Base-by-base conservation (phyloP, 2,329 filamentous ascomycete species). In the Colletotrichum falcatum region DNA sequence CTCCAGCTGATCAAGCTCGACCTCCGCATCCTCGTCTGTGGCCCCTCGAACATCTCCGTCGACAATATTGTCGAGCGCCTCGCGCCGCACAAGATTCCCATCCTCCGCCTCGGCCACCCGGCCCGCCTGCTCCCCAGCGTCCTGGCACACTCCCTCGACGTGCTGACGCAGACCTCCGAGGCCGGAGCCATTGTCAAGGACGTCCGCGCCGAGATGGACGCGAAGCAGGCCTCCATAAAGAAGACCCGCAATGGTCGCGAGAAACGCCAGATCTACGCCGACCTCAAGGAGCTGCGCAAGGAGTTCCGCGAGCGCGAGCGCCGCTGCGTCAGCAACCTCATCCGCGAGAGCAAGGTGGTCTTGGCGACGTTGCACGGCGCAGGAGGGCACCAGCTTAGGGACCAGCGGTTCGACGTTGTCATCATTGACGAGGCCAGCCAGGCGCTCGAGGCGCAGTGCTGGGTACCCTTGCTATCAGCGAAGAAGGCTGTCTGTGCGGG, bases 11-110 rank as follows among this genome's bases (percentile, higher is more conserved):
- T 97, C 65, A 91, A 91, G 77, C 88, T 89, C 30, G 88, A 90
- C 42, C 87, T 91, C 64, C 89, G 94, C 1, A 85, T 98, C 14
- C 86, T 98, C 1, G 95, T 98, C n/a, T 98, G 96, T 76, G 96
- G 95, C 0, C 96, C 96, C 0, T 97, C 94, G 37, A 99, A 99
- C 79, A 95, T 99, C 75, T 96, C 94, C 0, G 96, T 99, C 1
- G 96, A 99, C 86, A 99, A 99, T 78, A 97, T 99, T 68, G 95
- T 98, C 11, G 96, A 99, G 81, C 90, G 96, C 9, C 87, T 98
- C 1, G 90, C 94, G 2, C 90, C 93, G 0, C 92, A 95, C 79
- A 94, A 94, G 76, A 86, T 98, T 1, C 92, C 94, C 0, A 94
- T 98, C 76, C 88, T 98, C 44, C 92, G 96, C 1, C 88, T 99